Percentiles rank a stretch among this genome's conserved stretches.
Conservation (phyloP, 768 basidiomycete genomes). For the Suillus subalutaceus region DNA sequence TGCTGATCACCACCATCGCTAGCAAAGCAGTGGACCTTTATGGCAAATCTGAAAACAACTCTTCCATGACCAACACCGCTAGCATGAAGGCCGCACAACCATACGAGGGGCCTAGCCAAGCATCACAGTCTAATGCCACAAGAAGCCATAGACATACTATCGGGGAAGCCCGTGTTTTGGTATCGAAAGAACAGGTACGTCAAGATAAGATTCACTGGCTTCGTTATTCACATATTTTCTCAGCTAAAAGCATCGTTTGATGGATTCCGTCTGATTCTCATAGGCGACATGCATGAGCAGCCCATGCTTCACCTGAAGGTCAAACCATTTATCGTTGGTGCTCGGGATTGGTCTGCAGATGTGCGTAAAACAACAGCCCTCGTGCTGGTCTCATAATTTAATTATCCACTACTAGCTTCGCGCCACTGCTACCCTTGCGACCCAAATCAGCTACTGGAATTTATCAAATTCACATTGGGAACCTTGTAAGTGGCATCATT, state of each 20-base stretch:
- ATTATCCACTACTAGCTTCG: conserved; percentile 59
- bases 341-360: conserved; percentile 94
- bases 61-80: neutral
- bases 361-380: conserved; percentile 42
- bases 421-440: conserved; percentile 79
- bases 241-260: conserved; percentile 87
- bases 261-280: conserved; percentile 90
- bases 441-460: conserved; percentile 94
- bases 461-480: conserved; percentile 98
- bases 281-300: conserved; percentile 94
- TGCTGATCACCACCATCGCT: conserved; percentile 82
- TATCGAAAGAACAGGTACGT: conserved; percentile 82
- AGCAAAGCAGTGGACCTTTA: conserved; percentile 89
- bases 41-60: conserved; percentile 39
- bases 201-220: neutral
- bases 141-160: conserved; percentile 21
- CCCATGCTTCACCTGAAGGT: conserved; percentile 90
- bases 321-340: conserved; percentile 79
- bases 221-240: conserved; percentile 8
- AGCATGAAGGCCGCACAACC: neutral
- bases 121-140: conserved; percentile 18
- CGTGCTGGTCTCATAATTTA: neutral
- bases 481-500: conserved; percentile 57
- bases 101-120: conserved; percentile 1
- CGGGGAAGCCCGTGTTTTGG: conserved; percentile 47